A percentile compares a stretch with the other conserved stretches of the same genome.
Conservation (phyloP, 306 rosid genomes). For the Vicia villosa region DNA sequence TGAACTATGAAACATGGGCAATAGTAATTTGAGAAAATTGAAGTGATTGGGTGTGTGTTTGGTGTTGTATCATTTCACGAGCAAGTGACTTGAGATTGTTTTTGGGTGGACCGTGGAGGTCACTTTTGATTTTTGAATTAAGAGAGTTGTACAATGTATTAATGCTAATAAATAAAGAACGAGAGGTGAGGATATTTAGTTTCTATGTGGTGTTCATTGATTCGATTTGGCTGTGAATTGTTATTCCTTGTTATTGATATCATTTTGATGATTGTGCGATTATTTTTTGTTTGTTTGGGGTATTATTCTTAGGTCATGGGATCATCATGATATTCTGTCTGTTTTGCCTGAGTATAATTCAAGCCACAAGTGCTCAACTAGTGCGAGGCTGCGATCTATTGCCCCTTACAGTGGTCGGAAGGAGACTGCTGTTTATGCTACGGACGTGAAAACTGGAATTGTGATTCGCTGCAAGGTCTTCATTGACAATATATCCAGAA, state of each 20-base stretch:
- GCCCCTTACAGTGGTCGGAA: slow-evolving; percentile 87
- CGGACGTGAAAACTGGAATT: slow-evolving; percentile 69
- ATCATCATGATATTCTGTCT: slow-evolving; percentile 86
- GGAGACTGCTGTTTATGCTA: slow-evolving; percentile 96
- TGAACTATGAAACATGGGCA: background rate
- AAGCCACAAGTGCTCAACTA: slow-evolving; percentile 80
- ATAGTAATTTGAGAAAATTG: background rate
- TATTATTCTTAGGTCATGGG: slow-evolving; percentile 78
- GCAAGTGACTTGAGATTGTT: background rate
- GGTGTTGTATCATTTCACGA: background rate
- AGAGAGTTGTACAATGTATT: background rate
- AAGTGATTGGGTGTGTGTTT: background rate
- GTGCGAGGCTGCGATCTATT: slow-evolving; percentile 78
- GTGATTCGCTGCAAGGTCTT: slow-evolving; percentile 91
- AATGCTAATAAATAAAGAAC: background rate
- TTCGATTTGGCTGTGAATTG: slow-evolving; percentile 2
- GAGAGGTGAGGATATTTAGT: background rate
- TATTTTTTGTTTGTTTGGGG: background rate
- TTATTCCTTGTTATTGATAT: slow-evolving; percentile 2
- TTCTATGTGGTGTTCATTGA: background rate
- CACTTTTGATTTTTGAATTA: slow-evolving; percentile 4
- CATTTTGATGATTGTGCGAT: slow-evolving; percentile 8
- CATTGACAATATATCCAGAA: slow-evolving; percentile 79
- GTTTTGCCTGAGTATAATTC: slow-evolving; percentile 84
- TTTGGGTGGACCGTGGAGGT: background rate